Conservation (phyloP, 352 stramenopile species). For the Phytophthora podocarpi region DNA sequence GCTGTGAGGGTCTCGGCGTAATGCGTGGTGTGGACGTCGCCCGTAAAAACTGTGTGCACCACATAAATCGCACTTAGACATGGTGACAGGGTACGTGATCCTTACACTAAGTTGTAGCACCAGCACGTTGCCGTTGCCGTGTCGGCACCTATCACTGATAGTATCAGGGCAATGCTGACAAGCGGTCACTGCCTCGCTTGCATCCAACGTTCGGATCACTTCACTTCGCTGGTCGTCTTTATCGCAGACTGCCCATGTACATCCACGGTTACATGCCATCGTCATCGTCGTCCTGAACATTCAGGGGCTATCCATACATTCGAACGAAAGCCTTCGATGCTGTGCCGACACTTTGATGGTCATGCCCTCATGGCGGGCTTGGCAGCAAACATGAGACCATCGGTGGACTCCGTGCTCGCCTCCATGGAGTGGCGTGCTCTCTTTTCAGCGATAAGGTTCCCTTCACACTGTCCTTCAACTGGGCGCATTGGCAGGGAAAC, state of each 20-base stretch:
- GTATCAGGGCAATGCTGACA: too few relatives aligned
- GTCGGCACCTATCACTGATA: too few relatives aligned
- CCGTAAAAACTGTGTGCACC: neutral
- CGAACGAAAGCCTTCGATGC: too few relatives aligned
- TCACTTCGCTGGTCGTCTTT: too few relatives aligned
- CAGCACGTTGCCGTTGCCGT: too few relatives aligned
- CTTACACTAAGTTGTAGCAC: neutral
- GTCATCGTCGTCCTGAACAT: conserved; percentile 10
- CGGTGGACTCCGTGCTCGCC: neutral
- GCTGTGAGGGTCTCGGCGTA: conserved; percentile 23
- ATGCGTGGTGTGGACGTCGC: conserved; percentile 28
- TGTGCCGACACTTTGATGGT: too few relatives aligned
- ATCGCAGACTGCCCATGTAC: too few relatives aligned
- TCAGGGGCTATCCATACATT: too few relatives aligned
- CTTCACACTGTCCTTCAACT: conserved; percentile 2
- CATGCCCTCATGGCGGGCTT: too few relatives aligned
- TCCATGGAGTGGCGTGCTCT: conserved; percentile 2
- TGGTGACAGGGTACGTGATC: neutral
- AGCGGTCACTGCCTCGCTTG: too few relatives aligned
- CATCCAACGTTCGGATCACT: too few relatives aligned
- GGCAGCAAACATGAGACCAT: conserved; percentile 18
- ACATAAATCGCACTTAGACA: conserved; percentile 4
- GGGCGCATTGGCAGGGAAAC: neutral
- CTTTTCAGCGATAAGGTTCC: conserved; percentile 11
- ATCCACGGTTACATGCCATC: too few relatives aligned